Evolutionary conservation across 345 rosid species (phyloP).

Genomic region (Eucalyptus polyanthemos): DNA sequence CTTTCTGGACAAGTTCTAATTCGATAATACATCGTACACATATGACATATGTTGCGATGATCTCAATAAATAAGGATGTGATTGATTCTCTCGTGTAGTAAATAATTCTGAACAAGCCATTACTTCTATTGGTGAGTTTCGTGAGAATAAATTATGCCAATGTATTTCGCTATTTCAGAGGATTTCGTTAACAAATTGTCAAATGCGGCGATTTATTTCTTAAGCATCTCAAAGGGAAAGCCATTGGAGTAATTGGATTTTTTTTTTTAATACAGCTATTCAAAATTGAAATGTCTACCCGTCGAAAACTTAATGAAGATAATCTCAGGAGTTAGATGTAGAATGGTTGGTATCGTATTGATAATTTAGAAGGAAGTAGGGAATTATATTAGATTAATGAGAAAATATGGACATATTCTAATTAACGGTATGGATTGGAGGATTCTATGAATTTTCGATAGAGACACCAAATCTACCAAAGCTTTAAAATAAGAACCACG

Average conservation of each 20-base stretch:
- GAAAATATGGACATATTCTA: background rate
- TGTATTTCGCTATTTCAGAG: background rate
- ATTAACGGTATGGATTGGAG: background rate
- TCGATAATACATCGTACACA: background rate
- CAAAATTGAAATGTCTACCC: background rate
- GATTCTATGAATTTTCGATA: background rate
- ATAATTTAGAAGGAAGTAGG: background rate
- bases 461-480: background rate
- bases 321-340: background rate
- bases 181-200: background rate
- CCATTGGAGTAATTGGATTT: too few species aligned
- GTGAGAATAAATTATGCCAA: background rate
- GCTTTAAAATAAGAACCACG: background rate
- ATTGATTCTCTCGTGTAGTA: background rate
- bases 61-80: background rate
- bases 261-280: background rate
- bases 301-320: too few species aligned
- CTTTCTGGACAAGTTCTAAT: conserved; percentile 4
- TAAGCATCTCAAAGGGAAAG: background rate
- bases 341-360: background rate
- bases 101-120: background rate
- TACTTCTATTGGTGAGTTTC: background rate
- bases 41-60: background rate
- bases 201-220: background rate
- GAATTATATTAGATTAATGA: background rate